Evolutionary conservation across 306 rosid genomes (phyloP).

Genomic region (Erythrophleum fordii): DNA sequence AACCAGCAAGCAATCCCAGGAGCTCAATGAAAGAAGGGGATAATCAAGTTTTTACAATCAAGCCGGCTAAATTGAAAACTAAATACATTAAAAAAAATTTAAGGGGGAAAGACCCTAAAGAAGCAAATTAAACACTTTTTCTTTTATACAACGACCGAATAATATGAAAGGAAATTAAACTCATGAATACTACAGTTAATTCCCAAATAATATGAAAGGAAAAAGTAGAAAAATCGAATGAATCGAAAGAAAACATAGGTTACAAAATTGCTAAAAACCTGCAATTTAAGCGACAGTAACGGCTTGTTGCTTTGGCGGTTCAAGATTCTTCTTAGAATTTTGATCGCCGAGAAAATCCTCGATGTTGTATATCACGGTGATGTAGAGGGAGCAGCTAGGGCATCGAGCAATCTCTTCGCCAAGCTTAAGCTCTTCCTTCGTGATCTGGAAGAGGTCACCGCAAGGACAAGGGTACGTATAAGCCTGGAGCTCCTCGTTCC

Average conservation of each 20-base stretch:
- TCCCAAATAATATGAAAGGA: background rate
- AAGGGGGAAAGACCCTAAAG: background rate
- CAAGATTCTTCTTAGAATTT: slow-evolving; percentile 43
- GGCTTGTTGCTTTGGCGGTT: slow-evolving; percentile 58
- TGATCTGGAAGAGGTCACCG: slow-evolving; percentile 93
- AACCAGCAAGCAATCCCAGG: background rate
- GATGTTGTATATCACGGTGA: slow-evolving; percentile 84
- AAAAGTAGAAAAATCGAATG: background rate
- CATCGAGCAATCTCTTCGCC: slow-evolving; percentile 97
- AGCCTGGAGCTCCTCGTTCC: slow-evolving; percentile 82
- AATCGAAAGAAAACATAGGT: background rate
- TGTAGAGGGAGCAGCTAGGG: slow-evolving; percentile 97
- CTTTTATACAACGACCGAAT: too few species aligned
- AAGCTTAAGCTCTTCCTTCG: slow-evolving; percentile 82
- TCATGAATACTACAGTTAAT: background rate
- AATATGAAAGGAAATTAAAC: too few species aligned
- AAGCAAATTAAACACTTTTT: background rate
- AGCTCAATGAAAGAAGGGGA: background rate
- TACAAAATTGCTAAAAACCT: slow-evolving; percentile 37
- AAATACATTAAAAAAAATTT: background rate
- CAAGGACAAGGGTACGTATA: slow-evolving; percentile 96
- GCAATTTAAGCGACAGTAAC: slow-evolving; percentile 63
- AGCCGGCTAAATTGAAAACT: background rate
- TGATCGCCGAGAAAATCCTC: slow-evolving; percentile 72
- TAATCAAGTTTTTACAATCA: background rate